These are phyloP conservation scores for Afroboletus lepidellus DNA, from an alignment of 1,284 basidiomycete species.

Conservation along the genomic window DNA sequence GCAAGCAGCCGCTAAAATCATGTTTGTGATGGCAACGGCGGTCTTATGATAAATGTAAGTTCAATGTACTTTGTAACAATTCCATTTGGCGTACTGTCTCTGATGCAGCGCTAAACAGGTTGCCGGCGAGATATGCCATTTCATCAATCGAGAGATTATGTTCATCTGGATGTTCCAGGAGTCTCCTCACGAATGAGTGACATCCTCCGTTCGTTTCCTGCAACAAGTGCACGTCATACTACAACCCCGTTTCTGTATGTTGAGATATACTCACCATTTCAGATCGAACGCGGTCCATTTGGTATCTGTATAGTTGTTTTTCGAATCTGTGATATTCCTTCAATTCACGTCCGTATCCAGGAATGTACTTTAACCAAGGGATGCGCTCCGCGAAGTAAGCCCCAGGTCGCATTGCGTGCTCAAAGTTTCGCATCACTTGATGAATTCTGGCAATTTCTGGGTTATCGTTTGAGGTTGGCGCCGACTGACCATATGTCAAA, in stretches of 20 bases:
- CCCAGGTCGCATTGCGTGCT: conserved; percentile 52
- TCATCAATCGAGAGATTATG: background rate
- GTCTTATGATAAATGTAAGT: background rate
- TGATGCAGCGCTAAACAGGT: background rate
- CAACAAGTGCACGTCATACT: too few species aligned
- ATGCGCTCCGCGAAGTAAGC: conserved; percentile 57
- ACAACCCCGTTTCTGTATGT: too few species aligned
- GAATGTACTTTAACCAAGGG: conserved; percentile 34
- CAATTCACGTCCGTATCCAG: background rate
- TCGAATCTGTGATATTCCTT: background rate
- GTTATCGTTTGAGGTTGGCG: conserved; percentile 50
- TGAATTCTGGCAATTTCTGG: conserved; percentile 55
- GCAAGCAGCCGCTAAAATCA: background rate
- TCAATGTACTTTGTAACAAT: background rate
- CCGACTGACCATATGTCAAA: conserved; percentile 61
- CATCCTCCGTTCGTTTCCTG: background rate
- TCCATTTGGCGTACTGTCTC: background rate
- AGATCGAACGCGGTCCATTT: background rate
- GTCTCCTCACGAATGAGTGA: background rate
- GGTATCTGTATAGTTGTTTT: background rate
- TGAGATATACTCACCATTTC: background rate
- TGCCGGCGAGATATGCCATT: background rate
- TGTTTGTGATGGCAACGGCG: background rate
- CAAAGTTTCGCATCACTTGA: conserved; percentile 47
- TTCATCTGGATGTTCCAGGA: background rate